phyloP scores from a whole-genome alignment of 331 rosid species.

The Dryas integrifolia region DNA sequence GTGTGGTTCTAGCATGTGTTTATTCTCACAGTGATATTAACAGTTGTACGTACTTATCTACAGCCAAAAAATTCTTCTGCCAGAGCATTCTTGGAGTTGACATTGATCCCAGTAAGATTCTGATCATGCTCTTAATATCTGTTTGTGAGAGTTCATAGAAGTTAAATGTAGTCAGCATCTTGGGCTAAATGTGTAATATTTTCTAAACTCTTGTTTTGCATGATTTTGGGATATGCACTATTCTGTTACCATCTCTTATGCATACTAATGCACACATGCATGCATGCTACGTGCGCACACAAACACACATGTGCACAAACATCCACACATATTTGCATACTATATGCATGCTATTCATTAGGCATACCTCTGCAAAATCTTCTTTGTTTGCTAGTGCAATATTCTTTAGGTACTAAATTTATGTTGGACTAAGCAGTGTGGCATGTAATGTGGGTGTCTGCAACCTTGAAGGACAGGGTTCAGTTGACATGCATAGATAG shows the following conservation, averaged over 20 bases:
- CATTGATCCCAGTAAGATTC: conserved; percentile 75
- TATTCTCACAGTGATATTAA: conserved; percentile 14
- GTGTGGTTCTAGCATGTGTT: background rate
- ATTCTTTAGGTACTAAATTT: background rate
- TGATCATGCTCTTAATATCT: conserved; percentile 6
- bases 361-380: background rate
- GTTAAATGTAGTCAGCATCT: background rate
- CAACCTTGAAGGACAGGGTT: background rate
- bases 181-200: background rate
- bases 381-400: background rate
- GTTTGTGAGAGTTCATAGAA: background rate
- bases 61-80: conserved; percentile 78
- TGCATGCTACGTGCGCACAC: too few species aligned
- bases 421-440: background rate
- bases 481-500: background rate
- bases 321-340: background rate
- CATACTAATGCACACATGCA: background rate
- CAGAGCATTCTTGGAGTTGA: conserved; percentile 80
- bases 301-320: background rate
- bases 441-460: background rate
- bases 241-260: background rate
- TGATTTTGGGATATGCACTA: background rate
- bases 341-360: background rate
- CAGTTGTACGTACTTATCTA: background rate
- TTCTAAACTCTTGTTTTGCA: background rate